Conservation (phyloP, 495 filamentous ascomycete genomes). For the Ramalina peruviana region DNA sequence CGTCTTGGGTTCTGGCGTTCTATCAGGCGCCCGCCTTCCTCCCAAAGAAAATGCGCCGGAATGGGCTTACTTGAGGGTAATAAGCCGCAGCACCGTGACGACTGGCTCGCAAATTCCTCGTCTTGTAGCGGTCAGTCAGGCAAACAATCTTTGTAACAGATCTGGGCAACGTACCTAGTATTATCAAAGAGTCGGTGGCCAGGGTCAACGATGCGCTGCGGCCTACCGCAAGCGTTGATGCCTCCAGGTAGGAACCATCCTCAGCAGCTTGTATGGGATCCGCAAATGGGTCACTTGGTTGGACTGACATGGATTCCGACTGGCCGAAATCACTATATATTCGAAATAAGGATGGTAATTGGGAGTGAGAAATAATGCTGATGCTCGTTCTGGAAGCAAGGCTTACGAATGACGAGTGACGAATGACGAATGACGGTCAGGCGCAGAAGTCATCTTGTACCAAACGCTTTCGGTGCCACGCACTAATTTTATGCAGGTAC, state of each 20-base stretch:
- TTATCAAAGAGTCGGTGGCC: constrained; percentile 47
- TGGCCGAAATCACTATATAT: no score
- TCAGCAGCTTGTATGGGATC: constrained; percentile 19
- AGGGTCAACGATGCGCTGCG: constrained; percentile 47
- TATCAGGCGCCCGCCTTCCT: constrained; percentile 1
- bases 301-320: no score
- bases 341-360: no score
- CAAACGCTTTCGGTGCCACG: neutral
- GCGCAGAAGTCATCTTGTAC: neutral
- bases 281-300: constrained; percentile 24
- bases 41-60: neutral
- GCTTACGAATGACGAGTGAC: no score
- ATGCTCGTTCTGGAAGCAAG: no score
- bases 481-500: neutral
- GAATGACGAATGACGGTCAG: no score
- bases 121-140: constrained; percentile 19
- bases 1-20: constrained; percentile 20
- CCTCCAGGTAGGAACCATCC: constrained; percentile 11
- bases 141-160: neutral
- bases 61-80: constrained; percentile 23
- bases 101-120: constrained; percentile 28
- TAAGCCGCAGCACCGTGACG: constrained; percentile 33
- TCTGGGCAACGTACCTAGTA: constrained; percentile 36
- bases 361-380: no score
- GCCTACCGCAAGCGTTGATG: constrained; percentile 38